Conservation (phyloP, 768 basidiomycete genomes). For the Mycena epipterygia region DNA sequence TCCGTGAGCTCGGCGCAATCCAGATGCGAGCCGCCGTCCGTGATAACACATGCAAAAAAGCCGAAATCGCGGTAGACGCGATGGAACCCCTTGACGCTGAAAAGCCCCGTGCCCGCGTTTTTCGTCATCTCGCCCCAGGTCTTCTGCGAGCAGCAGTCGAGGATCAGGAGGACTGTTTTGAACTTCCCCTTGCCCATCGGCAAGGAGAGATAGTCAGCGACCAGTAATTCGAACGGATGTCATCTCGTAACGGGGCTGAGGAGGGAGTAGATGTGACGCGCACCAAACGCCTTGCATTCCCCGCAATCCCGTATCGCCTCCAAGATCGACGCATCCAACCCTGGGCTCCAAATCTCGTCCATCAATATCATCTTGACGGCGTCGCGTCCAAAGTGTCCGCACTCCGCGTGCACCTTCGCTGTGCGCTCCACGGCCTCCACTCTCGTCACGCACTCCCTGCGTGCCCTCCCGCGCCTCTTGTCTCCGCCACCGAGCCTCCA, state of each 20-base stretch:
- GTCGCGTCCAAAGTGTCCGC: slow-evolving; percentile 42
- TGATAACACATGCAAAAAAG: background rate
- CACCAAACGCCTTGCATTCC: background rate
- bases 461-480: background rate
- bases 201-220: background rate
- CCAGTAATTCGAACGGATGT: background rate
- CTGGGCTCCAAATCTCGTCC: slow-evolving; percentile 32
- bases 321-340: slow-evolving; percentile 30
- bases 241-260: background rate
- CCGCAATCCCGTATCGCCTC: background rate
- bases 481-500: slow-evolving; percentile 4
- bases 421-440: slow-evolving; percentile 1
- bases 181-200: background rate
- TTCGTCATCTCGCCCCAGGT: background rate
- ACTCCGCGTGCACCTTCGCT: slow-evolving; percentile 14
- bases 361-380: slow-evolving; percentile 31
- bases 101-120: background rate
- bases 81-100: background rate
- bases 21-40: slow-evolving; percentile 34
- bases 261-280: background rate
- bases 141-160: background rate
- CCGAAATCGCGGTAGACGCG: background rate
- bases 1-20: slow-evolving; percentile 30
- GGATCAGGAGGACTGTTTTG: background rate
- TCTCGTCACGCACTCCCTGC: slow-evolving; percentile 16